Evolutionary conservation across 768 basidiomycete genomes (phyloP).

Genomic region (Tephrocybe sp.): DNA sequence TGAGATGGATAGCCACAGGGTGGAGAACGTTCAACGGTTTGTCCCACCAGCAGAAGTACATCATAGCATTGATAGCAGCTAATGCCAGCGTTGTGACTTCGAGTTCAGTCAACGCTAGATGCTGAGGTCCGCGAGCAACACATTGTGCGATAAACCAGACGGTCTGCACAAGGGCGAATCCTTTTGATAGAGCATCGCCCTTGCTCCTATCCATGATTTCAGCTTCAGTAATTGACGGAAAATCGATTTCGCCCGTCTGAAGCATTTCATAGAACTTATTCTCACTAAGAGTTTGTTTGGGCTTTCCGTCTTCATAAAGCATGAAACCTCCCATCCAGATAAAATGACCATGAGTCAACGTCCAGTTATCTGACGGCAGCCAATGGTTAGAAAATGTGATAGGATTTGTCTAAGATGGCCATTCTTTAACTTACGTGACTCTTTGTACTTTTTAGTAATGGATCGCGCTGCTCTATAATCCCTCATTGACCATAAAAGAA

Average conservation of each 20-base stretch:
- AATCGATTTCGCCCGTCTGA: too few relatives aligned
- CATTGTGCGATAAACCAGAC: slow-evolving; percentile 29
- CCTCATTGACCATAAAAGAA: too few relatives aligned
- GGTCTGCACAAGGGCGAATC: too few relatives aligned
- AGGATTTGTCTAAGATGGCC: too few relatives aligned
- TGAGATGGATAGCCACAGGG: too few relatives aligned
- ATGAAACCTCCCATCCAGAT: slow-evolving; percentile 1
- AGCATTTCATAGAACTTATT: slow-evolving; percentile 2
- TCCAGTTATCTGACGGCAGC: neutral
- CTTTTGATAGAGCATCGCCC: too few relatives aligned
- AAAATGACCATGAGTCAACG: neutral
- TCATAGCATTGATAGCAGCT: slow-evolving; percentile 22
- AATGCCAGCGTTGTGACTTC: slow-evolving; percentile 29
- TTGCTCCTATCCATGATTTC: slow-evolving; percentile 26
- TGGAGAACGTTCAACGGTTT: slow-evolving; percentile 27
- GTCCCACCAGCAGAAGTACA: too few relatives aligned
- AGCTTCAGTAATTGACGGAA: slow-evolving; percentile 19
- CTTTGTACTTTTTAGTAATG: too few relatives aligned
- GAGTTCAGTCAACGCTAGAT: slow-evolving; percentile 24
- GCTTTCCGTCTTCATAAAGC: neutral
- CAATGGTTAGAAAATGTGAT: too few relatives aligned
- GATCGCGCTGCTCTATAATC: too few relatives aligned
- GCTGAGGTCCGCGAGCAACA: slow-evolving; percentile 18
- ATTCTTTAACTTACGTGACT: too few relatives aligned
- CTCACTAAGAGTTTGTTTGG: too few relatives aligned